phyloP scores from a whole-genome alignment of 148 eudicot species.

The Fallopia convolvulus region DNA sequence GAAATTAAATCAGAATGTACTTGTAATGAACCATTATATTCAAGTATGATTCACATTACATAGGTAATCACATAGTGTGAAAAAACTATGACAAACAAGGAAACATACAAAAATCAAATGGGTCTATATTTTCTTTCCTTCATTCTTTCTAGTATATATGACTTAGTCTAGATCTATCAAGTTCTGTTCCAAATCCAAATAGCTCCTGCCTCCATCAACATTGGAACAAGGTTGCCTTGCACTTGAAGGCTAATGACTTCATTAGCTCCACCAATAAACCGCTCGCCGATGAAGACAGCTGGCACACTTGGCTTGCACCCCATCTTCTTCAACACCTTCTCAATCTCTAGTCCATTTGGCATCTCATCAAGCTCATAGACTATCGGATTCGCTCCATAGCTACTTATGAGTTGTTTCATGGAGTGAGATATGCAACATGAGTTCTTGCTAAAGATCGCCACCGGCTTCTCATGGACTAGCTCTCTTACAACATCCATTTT shows the following conservation, averaged over 20 bases:
- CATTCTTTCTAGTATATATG: background rate
- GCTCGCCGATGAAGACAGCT: constrained; percentile 41
- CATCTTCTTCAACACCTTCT: constrained; percentile 13
- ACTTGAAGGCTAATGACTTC: constrained; percentile 51
- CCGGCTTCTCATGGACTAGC: constrained; percentile 22
- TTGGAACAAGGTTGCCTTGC: constrained; percentile 29
- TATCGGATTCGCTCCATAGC: constrained; percentile 42
- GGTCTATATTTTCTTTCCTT: background rate
- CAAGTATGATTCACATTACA: background rate
- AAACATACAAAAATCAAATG: background rate
- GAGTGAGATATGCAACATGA: constrained; percentile 42
- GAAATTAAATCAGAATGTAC: background rate
- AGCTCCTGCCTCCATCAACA: constrained; percentile 39
- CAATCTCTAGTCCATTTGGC: constrained; percentile 15
- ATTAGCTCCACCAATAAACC: constrained; percentile 44
- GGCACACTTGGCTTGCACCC: constrained; percentile 37
- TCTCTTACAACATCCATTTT: background rate
- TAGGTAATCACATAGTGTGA: background rate
- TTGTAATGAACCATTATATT: background rate
- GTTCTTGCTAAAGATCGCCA: constrained; percentile 52
- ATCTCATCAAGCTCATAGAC: constrained; percentile 46
- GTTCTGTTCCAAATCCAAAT: constrained; percentile 34
- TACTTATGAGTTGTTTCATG: constrained; percentile 29
- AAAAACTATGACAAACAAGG: background rate
- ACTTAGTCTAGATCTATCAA: background rate